phyloP scores from a whole-genome alignment of 73 alveolate species.

The Stentor roeselii region DNA sequence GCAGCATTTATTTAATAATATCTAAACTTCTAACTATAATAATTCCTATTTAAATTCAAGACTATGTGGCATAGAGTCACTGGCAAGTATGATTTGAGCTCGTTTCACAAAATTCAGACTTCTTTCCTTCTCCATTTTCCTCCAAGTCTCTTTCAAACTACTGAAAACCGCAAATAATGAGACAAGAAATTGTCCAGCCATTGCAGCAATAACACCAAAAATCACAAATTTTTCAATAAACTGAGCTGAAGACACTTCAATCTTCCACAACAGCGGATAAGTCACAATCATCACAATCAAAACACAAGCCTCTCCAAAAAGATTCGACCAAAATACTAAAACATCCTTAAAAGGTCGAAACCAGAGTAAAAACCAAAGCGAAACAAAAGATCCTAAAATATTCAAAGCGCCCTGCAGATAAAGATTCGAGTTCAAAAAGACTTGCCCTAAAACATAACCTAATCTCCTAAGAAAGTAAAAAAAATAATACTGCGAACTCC shows the following conservation, averaged over 20 bases:
- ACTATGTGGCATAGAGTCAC: no score
- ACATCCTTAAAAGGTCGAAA: not conserved
- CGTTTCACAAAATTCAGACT: no score
- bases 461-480: not conserved
- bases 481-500: constrained; percentile 9
- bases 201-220: not conserved
- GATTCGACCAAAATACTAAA: not conserved
- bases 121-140: not conserved
- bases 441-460: not conserved
- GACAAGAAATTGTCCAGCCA: not conserved
- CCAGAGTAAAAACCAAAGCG: no score
- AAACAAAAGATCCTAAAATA: not conserved
- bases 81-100: no score
- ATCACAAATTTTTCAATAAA: not conserved
- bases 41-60: no score
- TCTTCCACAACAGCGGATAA: not conserved
- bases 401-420: not conserved
- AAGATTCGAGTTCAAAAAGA: not conserved
- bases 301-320: not conserved
- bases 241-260: no score
- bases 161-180: not conserved
- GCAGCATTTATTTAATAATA: no score
- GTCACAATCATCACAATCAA: not conserved
- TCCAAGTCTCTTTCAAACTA: not conserved
- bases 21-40: no score